Percentiles rank a stretch among this genome's conserved stretches.
phyloP scores from a whole-genome alignment of 768 basidiomycete genomes.

The Flagelloscypha sp. region DNA sequence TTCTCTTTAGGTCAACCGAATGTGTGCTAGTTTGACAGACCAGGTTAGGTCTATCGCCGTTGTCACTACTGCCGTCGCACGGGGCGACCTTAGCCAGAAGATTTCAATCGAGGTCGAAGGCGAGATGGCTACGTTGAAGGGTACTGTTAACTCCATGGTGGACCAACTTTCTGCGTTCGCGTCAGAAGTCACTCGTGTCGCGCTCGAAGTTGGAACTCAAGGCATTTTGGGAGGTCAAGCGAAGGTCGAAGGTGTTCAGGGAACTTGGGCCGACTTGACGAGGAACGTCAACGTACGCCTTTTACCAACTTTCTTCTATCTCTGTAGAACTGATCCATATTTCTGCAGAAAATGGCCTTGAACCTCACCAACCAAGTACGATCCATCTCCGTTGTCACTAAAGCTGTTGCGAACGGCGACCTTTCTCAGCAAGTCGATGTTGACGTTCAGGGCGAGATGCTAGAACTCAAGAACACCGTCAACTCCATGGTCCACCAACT shows the following conservation, averaged over 20 bases:
- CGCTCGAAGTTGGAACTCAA: conserved; percentile 84
- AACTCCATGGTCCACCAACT: conserved; percentile 66
- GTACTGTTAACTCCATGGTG: conserved; percentile 92
- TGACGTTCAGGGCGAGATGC: conserved; percentile 92
- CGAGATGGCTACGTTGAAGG: conserved; percentile 80
- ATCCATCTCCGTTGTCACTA: conserved; percentile 82
- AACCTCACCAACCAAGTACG: conserved; percentile 84
- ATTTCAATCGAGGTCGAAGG: conserved; percentile 84
- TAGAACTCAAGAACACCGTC: conserved; percentile 73
- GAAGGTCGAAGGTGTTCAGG: conserved; percentile 82
- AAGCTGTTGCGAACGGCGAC: conserved; percentile 72
- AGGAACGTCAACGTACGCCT: conserved; percentile 76
- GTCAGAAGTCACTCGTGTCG: conserved; percentile 74
- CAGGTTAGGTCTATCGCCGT: conserved; percentile 77
- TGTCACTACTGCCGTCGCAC: conserved; percentile 85
- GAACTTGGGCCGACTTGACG: conserved; percentile 89
- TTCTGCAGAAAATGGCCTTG: conserved; percentile 70
- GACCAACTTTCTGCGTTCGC: conserved; percentile 84
- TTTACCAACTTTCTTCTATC: conserved; percentile 2
- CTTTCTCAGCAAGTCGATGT: conserved; percentile 79
- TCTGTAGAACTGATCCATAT: background rate
- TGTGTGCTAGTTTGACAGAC: conserved; percentile 76
- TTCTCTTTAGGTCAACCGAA: conserved; percentile 53
- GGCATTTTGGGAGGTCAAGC: conserved; percentile 90
- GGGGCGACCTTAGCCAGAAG: conserved; percentile 86